phyloP scores from a whole-genome alignment of 2,329 filamentous ascomycete genomes.

The Berkeleyomyces basicola region DNA sequence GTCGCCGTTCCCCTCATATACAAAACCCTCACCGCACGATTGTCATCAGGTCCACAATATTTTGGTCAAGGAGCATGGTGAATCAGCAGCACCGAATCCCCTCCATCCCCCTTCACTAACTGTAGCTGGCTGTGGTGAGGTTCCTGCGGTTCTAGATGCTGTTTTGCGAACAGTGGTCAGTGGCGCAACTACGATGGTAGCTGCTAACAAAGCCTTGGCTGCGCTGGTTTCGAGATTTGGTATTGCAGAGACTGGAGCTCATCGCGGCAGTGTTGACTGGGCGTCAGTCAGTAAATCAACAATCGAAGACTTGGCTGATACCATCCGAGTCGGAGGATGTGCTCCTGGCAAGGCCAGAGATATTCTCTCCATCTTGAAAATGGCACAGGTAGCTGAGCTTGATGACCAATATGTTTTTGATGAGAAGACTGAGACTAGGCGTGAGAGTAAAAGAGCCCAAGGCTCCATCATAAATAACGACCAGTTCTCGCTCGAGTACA shows the following conservation, averaged over 20 bases:
- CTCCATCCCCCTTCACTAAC: constrained; percentile 17
- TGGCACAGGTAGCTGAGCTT: constrained; percentile 43
- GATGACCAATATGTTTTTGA: background rate
- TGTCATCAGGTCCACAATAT: background rate
- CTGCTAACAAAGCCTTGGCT: constrained; percentile 46
- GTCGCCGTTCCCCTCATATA: background rate
- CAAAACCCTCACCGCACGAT: background rate
- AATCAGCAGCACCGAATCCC: background rate
- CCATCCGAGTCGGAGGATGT: constrained; percentile 55
- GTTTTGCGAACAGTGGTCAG: constrained; percentile 37
- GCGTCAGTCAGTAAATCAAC: constrained; percentile 47
- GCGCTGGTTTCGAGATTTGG: constrained; percentile 50
- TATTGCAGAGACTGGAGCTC: constrained; percentile 41
- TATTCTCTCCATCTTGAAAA: constrained; percentile 58
- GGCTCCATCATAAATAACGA: background rate
- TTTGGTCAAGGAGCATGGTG: background rate
- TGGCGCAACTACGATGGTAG: constrained; percentile 31
- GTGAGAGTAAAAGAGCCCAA: constrained; percentile 28
- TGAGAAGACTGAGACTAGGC: background rate
- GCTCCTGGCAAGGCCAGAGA: constrained; percentile 52
- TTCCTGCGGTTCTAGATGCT: constrained; percentile 37
- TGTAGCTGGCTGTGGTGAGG: constrained; percentile 49
- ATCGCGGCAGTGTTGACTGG: constrained; percentile 60
- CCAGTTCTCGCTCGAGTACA: constrained; percentile 35
- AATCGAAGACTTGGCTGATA: constrained; percentile 43